phyloP scores from a whole-genome alignment of 208 protist species.

The Lotmaria passim region DNA sequence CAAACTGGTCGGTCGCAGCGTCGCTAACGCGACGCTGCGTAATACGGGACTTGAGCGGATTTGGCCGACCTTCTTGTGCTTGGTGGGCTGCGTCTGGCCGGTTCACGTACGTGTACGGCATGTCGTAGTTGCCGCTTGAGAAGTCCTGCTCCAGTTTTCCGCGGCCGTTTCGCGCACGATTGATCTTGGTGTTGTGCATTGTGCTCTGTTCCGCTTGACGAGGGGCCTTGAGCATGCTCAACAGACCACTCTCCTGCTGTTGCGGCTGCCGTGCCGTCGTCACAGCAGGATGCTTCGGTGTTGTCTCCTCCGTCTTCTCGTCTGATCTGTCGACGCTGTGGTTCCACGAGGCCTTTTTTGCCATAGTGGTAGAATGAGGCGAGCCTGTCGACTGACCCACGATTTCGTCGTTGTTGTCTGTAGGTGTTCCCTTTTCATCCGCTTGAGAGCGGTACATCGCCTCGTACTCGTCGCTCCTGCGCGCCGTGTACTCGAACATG shows the following conservation, averaged over 20 bases:
- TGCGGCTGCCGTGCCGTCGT: background rate
- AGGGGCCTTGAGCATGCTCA: background rate
- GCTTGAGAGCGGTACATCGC: background rate
- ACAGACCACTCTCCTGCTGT: background rate
- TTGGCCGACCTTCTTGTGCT: background rate
- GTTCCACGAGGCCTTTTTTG: too few species aligned
- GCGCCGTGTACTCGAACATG: background rate
- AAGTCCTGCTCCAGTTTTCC: background rate
- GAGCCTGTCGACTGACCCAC: too few species aligned
- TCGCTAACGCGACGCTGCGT: background rate
- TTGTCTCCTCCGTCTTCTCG: too few species aligned
- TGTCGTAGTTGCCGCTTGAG: conserved; percentile 11
- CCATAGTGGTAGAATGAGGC: too few species aligned
- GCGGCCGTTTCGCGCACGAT: background rate
- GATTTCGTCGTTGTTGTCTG: background rate
- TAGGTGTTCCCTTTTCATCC: background rate
- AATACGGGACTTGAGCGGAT: background rate
- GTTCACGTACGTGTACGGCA: conserved; percentile 3
- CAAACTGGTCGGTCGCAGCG: background rate
- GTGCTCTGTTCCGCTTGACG: background rate
- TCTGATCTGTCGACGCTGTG: too few species aligned
- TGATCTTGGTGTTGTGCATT: background rate
- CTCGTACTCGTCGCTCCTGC: conserved; percentile 1
- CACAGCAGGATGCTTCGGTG: background rate
- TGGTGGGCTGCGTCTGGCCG: background rate